Evolutionary conservation across 306 rosid species (phyloP), one percentile per base, ranked within the genome.

Genomic region (Citrullus mucosospermus): DNA sequence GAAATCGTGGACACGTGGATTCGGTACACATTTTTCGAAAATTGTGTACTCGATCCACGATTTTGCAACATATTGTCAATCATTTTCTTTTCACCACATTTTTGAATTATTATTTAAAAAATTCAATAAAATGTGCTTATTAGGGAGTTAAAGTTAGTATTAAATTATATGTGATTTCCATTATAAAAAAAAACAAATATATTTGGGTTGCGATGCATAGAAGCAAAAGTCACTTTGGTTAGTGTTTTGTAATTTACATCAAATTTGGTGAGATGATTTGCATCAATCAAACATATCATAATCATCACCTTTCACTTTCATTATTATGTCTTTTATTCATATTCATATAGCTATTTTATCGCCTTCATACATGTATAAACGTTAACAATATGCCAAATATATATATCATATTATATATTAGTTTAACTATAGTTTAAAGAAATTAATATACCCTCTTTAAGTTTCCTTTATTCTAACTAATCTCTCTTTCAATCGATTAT

Each of bases 191-290:
- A 36, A 84, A 81, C 86, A 91, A 89, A 87, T 80, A 90, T 88
- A 78, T 91, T 87, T 80, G 85, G 97, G 90, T 93, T 92, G 98
- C 98, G 88, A 90, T 92, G 85, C 91, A 92, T 90, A 91, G 89
- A 93, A 90, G 98, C 97, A 92, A 93, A 85, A 82, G 89, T 91
- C 90, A 81, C 82, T 87, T 89, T 85, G 56, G 63, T 69, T 43
- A 30, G 65, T 39, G 44, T 77, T 50, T 18, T 63, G 41, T 82
- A 86, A 66, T 82, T 84, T 90, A 86, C 97, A 91, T 91, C 97
- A 83, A 80, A 81, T 83, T 59, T 75, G 97, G 98, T 92, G 84
- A 69, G 92, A 85, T 90, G 85, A 86, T 84, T 91, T 58, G 89
- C 91, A 78, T 89, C 97, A 85, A 88, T 86, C 97, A 86, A 80